Conservation (phyloP, 2,329 filamentous ascomycete genomes). For the Neonectria coccinea region DNA sequence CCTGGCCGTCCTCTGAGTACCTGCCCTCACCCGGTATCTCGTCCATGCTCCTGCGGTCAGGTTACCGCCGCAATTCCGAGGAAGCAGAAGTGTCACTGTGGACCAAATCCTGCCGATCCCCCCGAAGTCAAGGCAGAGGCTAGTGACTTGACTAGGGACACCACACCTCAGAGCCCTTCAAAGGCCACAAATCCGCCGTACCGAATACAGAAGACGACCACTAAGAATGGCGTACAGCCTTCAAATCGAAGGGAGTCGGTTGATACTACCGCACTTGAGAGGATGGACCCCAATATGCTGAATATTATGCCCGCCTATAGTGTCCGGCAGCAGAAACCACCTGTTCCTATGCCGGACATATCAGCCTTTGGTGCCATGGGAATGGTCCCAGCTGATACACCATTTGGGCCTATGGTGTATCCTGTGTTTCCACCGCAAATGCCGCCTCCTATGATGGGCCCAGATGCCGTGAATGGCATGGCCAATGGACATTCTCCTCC, state of each 20-base stretch:
- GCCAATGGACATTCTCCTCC: constrained; percentile 37
- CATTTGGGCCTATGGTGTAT: constrained; percentile 46
- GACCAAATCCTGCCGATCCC: constrained; percentile 48
- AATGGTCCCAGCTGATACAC: constrained; percentile 43
- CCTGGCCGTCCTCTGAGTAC: constrained; percentile 77
- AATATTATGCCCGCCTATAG: constrained; percentile 58
- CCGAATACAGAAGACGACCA: constrained; percentile 59
- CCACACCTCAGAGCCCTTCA: constrained; percentile 48
- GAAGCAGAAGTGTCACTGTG: constrained; percentile 68
- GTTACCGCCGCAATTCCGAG: constrained; percentile 74
- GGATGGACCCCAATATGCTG: constrained; percentile 65
- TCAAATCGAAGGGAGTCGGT: constrained; percentile 60
- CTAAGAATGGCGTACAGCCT: constrained; percentile 48
- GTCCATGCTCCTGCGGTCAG: constrained; percentile 70
- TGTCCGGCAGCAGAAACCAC: constrained; percentile 44
- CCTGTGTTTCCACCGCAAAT: constrained; percentile 50
- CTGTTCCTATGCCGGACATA: constrained; percentile 39
- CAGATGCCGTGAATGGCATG: constrained; percentile 31
- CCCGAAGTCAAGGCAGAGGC: constrained; percentile 40
- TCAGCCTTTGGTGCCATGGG: constrained; percentile 46
- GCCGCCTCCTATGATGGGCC: constrained; percentile 39
- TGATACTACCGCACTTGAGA: constrained; percentile 60
- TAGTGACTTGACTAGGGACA: constrained; percentile 40
- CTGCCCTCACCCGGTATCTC: constrained; percentile 74
- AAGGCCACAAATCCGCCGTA: constrained; percentile 51